phyloP scores from a whole-genome alignment of 148 eudicot genomes.

The Selenicereus undatus region DNA sequence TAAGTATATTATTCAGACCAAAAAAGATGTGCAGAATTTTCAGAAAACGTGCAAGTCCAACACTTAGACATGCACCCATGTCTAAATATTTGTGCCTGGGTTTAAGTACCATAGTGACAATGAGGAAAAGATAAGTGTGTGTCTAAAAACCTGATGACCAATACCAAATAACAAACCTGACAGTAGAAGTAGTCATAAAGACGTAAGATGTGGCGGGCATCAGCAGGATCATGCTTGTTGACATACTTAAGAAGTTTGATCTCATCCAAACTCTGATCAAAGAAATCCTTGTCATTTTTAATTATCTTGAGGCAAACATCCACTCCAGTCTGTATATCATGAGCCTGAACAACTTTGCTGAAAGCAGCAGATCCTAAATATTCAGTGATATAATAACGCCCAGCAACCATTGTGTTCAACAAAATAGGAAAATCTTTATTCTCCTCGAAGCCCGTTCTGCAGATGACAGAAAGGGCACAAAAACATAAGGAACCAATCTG shows the following conservation, averaged over 20 bases:
- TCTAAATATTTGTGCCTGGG: background rate
- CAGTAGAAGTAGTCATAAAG: constrained; percentile 92
- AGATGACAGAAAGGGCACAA: constrained; percentile 26
- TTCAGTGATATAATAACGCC: constrained; percentile 75
- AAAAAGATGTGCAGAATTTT: background rate
- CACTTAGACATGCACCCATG: background rate
- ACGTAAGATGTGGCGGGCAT: constrained; percentile 75
- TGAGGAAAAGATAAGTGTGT: background rate
- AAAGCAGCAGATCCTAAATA: constrained; percentile 97
- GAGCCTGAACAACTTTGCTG: constrained; percentile 96
- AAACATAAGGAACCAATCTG: constrained; percentile 3
- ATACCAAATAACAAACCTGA: constrained; percentile 48
- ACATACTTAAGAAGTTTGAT: constrained; percentile 92
- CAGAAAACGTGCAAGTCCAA: background rate
- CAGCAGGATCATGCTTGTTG: constrained; percentile 91
- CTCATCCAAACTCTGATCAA: constrained; percentile 98
- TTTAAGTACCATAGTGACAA: background rate
- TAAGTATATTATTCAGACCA: background rate
- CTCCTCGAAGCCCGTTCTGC: constrained; percentile 98
- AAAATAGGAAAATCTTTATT: constrained; percentile 80
- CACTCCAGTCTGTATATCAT: constrained; percentile 69
- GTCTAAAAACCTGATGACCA: background rate
- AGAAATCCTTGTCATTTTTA: constrained; percentile 93
- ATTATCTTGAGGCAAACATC: constrained; percentile 97
- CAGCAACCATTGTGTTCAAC: constrained; percentile 62